These are phyloP conservation scores for Ceratobasidium theobromae DNA, from an alignment of 1,284 basidiomycete species.

Conservation along the genomic window DNA sequence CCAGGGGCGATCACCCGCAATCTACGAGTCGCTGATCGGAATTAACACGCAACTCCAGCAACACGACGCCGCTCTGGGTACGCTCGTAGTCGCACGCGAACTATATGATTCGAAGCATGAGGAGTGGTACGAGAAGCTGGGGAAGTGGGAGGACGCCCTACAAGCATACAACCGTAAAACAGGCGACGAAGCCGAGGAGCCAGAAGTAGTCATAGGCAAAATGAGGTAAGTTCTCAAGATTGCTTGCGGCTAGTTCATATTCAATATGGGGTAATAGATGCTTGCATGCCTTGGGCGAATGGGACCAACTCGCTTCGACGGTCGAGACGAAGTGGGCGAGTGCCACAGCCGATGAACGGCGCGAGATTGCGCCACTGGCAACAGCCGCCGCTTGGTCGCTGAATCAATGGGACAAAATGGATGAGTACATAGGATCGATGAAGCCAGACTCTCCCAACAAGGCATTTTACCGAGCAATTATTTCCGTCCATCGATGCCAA, in stretches of 20 bases:
- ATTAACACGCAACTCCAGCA: slow-evolving; percentile 98
- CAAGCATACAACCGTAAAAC: slow-evolving; percentile 83
- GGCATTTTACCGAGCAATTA: slow-evolving; percentile 94
- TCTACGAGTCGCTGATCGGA: slow-evolving; percentile 93
- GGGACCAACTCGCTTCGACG: slow-evolving; percentile 87
- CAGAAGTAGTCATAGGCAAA: slow-evolving; percentile 79
- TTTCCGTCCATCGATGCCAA: slow-evolving; percentile 95
- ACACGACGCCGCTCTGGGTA: slow-evolving; percentile 95
- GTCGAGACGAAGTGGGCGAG: slow-evolving; percentile 90
- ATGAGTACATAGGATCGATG: slow-evolving; percentile 95
- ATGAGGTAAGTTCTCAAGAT: slow-evolving; percentile 59
- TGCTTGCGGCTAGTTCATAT: not conserved
- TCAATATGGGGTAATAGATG: slow-evolving; percentile 48
- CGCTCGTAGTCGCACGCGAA: slow-evolving; percentile 82
- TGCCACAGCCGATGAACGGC: slow-evolving; percentile 80
- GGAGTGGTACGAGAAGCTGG: slow-evolving; percentile 97
- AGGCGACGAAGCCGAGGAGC: slow-evolving; percentile 64
- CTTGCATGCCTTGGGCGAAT: slow-evolving; percentile 96
- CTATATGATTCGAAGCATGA: slow-evolving; percentile 88
- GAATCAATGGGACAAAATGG: slow-evolving; percentile 98
- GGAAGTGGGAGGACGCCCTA: slow-evolving; percentile 95
- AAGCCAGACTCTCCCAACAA: slow-evolving; percentile 91
- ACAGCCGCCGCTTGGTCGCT: slow-evolving; percentile 97
- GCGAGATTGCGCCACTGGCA: slow-evolving; percentile 94
- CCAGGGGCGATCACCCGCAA: slow-evolving; percentile 68